Percentiles rank a stretch among this genome's conserved stretches.
These are phyloP conservation scores for Lycium barbarum DNA, from an alignment of 257 asterid genomes.

Conservation along the genomic window DNA sequence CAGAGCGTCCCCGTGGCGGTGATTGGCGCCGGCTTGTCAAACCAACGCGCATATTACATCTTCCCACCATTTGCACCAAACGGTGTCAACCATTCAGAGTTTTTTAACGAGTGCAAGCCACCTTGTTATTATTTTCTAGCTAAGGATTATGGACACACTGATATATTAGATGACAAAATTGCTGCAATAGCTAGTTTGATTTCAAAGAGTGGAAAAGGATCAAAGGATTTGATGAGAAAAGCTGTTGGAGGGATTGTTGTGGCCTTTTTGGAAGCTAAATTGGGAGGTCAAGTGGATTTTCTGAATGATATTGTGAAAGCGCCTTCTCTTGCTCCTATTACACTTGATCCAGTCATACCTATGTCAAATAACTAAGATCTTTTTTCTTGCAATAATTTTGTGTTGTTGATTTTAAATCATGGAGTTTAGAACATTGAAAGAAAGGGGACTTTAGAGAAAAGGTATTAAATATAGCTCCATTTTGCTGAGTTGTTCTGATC, in stretches of 20 bases:
- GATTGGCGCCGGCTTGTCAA: conserved; percentile 65
- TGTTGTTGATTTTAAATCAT: too few species aligned
- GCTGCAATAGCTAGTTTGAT: conserved; percentile 44
- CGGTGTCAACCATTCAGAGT: conserved; percentile 67
- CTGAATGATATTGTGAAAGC: conserved; percentile 44
- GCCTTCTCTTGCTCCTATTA: conserved; percentile 61
- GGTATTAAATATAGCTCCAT: too few species aligned
- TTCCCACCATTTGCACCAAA: conserved; percentile 64
- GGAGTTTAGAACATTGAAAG: too few species aligned
- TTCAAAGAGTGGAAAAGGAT: conserved; percentile 60
- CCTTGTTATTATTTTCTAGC: conserved; percentile 72
- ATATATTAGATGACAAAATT: conserved; percentile 55
- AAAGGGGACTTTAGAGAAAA: too few species aligned
- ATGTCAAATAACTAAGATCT: background rate
- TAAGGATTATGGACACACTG: conserved; percentile 70
- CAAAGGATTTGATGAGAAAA: conserved; percentile 59
- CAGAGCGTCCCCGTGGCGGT: conserved; percentile 55
- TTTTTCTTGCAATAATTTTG: too few species aligned
- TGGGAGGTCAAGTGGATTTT: conserved; percentile 46
- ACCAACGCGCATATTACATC: conserved; percentile 38
- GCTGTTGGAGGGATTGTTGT: conserved; percentile 72
- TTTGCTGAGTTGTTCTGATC: too few species aligned
- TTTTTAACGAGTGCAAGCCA: conserved; percentile 68
- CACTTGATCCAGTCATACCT: conserved; percentile 60
- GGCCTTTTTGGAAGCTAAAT: conserved; percentile 69